Percentiles rank a stretch among this genome's conserved stretches.
These are phyloP conservation scores for Casuarina glauca DNA, from an alignment of 306 rosid genomes.

Conservation along the genomic window DNA sequence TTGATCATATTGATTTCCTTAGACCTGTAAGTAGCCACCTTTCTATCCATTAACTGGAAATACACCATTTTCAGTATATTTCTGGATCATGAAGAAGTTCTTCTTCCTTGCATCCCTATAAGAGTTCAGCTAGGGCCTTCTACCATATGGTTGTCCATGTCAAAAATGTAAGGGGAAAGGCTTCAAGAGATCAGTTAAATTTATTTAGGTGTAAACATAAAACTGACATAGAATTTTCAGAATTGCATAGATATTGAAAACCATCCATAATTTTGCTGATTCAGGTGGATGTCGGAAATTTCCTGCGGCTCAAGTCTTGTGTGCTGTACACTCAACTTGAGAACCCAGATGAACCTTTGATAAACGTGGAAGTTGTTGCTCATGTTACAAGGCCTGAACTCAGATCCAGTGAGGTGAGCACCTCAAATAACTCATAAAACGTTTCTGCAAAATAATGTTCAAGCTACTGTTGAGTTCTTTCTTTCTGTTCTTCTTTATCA, in stretches of 20 bases:
- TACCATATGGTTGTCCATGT: neutral
- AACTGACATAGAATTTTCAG: neutral
- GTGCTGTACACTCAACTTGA: constrained; percentile 77
- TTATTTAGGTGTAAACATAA: neutral
- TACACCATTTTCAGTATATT: neutral
- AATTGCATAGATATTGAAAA: neutral
- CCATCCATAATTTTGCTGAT: constrained; percentile 16
- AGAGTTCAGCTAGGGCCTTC: neutral
- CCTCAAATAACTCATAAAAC: neutral
- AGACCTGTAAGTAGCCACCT: constrained; percentile 65
- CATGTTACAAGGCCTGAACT: constrained; percentile 86
- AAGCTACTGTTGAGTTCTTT: neutral
- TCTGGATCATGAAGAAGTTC: neutral
- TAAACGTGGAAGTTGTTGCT: constrained; percentile 81
- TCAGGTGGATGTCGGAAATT: constrained; percentile 92
- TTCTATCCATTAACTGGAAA: neutral
- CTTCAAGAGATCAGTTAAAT: neutral
- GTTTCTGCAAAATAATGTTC: neutral
- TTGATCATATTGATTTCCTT: constrained; percentile 86
- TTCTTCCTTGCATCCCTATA: neutral
- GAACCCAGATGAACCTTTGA: constrained; percentile 51
- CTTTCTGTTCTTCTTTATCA: neutral
- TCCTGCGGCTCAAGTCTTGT: constrained; percentile 81
- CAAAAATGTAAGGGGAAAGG: neutral
- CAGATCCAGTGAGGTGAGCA: constrained; percentile 74